A percentile compares a stretch with the other conserved stretches of the same genome.
phyloP scores from a whole-genome alignment of 345 rosid species.

The Eucalyptus leucophloia region DNA sequence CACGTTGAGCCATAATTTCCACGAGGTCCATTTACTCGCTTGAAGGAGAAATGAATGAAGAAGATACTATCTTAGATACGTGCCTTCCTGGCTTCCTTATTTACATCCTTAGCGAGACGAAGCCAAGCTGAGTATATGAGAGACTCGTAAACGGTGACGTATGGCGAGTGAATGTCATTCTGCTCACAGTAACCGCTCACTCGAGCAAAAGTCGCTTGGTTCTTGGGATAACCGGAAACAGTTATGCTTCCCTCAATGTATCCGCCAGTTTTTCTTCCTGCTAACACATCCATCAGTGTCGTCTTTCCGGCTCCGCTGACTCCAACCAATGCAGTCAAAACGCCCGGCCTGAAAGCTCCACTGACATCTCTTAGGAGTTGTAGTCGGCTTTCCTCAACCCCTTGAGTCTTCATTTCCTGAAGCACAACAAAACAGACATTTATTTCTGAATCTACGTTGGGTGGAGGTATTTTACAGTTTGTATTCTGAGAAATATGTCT shows the following conservation, averaged over 20 bases:
- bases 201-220: slow-evolving; percentile 18
- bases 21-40: background rate
- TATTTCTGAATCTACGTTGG: background rate
- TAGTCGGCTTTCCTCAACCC: slow-evolving; percentile 18
- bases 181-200: slow-evolving; percentile 12
- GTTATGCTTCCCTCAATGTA: slow-evolving; percentile 26
- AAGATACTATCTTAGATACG: background rate
- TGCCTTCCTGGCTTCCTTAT: background rate
- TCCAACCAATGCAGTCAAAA: slow-evolving; percentile 33
- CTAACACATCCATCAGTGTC: slow-evolving; percentile 38
- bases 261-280: slow-evolving; percentile 38
- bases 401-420: slow-evolving; percentile 41
- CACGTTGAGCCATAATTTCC: background rate
- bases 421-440: background rate
- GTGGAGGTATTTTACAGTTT: background rate
- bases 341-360: slow-evolving; percentile 32
- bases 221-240: slow-evolving; percentile 34
- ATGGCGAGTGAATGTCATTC: slow-evolving; percentile 10
- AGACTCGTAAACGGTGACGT: slow-evolving; percentile 8
- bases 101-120: slow-evolving; percentile 4
- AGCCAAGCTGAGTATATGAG: slow-evolving; percentile 13
- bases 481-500: background rate
- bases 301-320: slow-evolving; percentile 46
- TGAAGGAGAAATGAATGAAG: background rate
- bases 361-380: slow-evolving; percentile 25